These are phyloP conservation scores for Escallonia herrerae DNA, from an alignment of 129 eudicot genomes.

Conservation along the genomic window DNA sequence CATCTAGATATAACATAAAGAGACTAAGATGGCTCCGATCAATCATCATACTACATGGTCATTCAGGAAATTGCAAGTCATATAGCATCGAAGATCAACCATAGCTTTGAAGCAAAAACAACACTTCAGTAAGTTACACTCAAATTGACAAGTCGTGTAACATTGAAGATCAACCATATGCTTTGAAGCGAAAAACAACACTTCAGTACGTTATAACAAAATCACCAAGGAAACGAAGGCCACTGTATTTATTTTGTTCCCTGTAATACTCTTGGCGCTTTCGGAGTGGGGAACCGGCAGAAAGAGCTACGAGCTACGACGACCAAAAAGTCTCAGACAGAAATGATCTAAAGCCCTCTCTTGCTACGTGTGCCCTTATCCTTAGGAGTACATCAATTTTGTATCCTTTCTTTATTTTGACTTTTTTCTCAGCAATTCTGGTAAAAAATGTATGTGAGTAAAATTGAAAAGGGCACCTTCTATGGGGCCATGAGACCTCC, in stretches of 20 bases:
- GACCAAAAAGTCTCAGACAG: not conserved
- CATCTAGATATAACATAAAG: no score
- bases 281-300: not conserved
- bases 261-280: no score
- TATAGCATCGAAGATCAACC: no score
- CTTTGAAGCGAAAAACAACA: not conserved
- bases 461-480: slow-evolving; percentile 22
- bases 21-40: no score
- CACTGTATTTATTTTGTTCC: no score
- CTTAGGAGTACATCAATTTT: not conserved
- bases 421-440: slow-evolving; percentile 2
- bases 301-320: not conserved
- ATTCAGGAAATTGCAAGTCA: no score
- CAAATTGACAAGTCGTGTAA: no score
- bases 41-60: no score
- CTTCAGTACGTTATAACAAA: not conserved
- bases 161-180: no score
- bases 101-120: no score
- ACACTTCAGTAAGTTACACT: no score
- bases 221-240: not conserved
- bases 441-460: not conserved
- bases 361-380: slow-evolving; percentile 2
- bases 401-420: slow-evolving; percentile 5
- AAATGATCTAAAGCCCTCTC: not conserved
- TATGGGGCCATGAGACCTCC: slow-evolving; percentile 96